A percentile compares a stretch with the other conserved stretches of the same genome.
These are phyloP conservation scores for Trypanosoma melophagium DNA, from an alignment of 208 protist genomes.

Conservation along the genomic window DNA sequence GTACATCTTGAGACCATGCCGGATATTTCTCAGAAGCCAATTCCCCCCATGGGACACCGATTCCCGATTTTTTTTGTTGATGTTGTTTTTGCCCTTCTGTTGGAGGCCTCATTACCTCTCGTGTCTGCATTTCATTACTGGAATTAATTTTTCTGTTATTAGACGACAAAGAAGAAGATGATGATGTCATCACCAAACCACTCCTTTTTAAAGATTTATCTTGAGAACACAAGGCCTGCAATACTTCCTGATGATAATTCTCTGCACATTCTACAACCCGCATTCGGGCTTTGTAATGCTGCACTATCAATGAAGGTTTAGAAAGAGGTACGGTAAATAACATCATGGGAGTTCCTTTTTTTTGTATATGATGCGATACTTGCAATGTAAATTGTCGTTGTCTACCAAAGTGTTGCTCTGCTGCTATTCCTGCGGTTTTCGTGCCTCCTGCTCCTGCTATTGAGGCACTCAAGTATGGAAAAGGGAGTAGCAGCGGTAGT, in stretches of 20 bases:
- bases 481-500: constrained; percentile 36
- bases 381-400: not conserved
- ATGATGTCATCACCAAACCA: not conserved
- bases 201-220: not conserved
- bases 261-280: constrained; percentile 14
- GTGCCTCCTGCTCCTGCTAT: no score
- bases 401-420: not conserved
- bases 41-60: not conserved
- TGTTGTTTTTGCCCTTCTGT: not conserved
- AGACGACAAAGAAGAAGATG: not conserved
- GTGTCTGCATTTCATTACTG: no score
- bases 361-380: constrained; percentile 13
- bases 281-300: constrained; percentile 11
- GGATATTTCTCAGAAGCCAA: constrained; percentile 21
- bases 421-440: constrained; percentile 2
- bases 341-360: constrained; percentile 17
- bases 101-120: no score
- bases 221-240: constrained; percentile 7
- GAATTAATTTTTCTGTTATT: not conserved
- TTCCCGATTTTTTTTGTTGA: not conserved
- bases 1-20: constrained; percentile 9
- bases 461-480: constrained; percentile 2
- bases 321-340: constrained; percentile 11
- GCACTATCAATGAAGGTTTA: not conserved
- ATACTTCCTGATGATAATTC: constrained; percentile 10